Evolutionary conservation across 805 yeast genomes (phyloP), one percentile per base, ranked within the genome.

Genomic region (Phaffomyces opuntiae): DNA sequence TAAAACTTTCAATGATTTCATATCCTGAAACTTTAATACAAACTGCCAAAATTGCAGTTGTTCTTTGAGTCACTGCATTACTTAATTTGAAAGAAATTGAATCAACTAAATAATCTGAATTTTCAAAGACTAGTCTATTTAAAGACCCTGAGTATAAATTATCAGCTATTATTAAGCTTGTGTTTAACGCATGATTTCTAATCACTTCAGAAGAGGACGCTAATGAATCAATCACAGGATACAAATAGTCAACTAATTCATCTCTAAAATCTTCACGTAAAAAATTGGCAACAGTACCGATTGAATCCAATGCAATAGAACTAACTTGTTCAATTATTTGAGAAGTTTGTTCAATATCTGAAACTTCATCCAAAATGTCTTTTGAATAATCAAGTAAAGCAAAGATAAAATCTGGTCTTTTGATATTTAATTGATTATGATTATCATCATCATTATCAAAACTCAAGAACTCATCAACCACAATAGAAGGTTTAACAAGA

Each of bases 91-190:
- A 63, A 3, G 95, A 83, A n/a, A 89, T 67, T 0, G 88, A 67
- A 59, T 93, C 97, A 14, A 89, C 67, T 17, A 91, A 63, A 57
- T 90, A 90, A 55, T 91, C 96, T 46, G 80, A 73, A 59, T 89
- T 91, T 25, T 78, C 79, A 34, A 72, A 55, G 2, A 93, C 69
- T 48, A 91, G 58, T 3, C 63, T 62, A 32, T 67, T 67, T 3
- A 90, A 62, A 0, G 87, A 78, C 0, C 83, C 83, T 32, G 67
- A 55, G 49, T 81, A 83, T 12, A 80, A 65, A 5, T 68, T 60
- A 9, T 62, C 52, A 0, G 87, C 75, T 6, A 90, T 65, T 3
- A 76, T 66, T 17, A 66, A 47, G 4, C 79, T 65, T 1, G 87
- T 77, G 1, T 58, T 50, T 51, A 77, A 75, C 34, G 96, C 77